Conservation (phyloP, 768 basidiomycete species). For the Lactarius psammicola region DNA sequence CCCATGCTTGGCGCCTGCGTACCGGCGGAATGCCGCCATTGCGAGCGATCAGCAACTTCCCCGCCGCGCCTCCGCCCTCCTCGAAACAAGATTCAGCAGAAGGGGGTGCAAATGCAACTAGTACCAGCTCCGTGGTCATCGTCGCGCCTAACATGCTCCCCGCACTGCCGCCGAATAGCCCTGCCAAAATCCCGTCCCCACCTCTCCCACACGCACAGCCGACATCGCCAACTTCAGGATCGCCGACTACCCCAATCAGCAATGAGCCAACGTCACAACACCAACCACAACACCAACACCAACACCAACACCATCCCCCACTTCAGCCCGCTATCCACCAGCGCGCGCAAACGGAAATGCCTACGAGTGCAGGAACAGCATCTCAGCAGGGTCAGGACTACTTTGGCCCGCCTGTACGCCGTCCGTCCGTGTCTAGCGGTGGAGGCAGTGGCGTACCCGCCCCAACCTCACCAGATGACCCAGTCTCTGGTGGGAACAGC, state of each 20-base stretch:
- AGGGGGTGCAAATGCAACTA: constrained; percentile 21
- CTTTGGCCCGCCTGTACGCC: constrained; percentile 47
- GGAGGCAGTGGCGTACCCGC: constrained; percentile 37
- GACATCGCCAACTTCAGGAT: constrained; percentile 28
- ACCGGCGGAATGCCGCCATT: not conserved
- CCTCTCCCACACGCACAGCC: not conserved
- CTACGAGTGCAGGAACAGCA: not conserved
- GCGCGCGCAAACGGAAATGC: constrained; percentile 9
- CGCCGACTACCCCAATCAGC: not conserved
- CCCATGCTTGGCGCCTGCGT: constrained; percentile 31
- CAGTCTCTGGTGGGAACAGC: constrained; percentile 43
- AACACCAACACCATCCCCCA: not conserved
- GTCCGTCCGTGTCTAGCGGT: constrained; percentile 44
- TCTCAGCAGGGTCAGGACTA: constrained; percentile 46
- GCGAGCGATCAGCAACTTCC: not conserved
- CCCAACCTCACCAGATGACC: constrained; percentile 45
- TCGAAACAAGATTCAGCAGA: not conserved
- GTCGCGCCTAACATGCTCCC: constrained; percentile 59
- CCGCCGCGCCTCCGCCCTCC: constrained; percentile 10
- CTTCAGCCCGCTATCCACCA: not conserved
- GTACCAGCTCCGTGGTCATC: constrained; percentile 47
- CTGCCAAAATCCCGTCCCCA: constrained; percentile 12
- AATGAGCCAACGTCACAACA: constrained; percentile 6
- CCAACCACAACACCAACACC: not conserved
- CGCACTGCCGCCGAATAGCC: constrained; percentile 59